These are phyloP conservation scores for Fusarium sp. DNA, from an alignment of 2,329 filamentous ascomycete species.

Conservation along the genomic window DNA sequence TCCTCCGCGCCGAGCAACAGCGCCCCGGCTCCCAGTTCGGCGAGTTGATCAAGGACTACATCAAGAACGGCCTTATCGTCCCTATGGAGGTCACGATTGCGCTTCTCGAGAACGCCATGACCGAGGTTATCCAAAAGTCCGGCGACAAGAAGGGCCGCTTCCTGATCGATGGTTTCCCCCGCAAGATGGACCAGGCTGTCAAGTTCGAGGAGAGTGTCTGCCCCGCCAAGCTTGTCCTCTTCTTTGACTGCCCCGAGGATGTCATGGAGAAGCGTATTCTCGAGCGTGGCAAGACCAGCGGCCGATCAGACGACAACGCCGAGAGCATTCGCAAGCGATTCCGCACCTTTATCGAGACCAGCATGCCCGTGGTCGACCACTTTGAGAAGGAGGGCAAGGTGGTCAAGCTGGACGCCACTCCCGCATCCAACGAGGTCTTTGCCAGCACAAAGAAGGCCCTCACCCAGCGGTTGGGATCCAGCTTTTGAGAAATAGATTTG, in stretches of 20 bases:
- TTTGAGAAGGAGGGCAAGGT: conserved; percentile 82
- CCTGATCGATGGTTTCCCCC: conserved; percentile 84
- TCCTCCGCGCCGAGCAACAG: conserved; percentile 93
- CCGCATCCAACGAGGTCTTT: conserved; percentile 71
- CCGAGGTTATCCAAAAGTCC: conserved; percentile 68
- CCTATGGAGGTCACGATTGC: conserved; percentile 99
- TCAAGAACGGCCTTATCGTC: conserved; percentile 94
- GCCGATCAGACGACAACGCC: conserved; percentile 90
- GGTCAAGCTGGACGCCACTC: conserved; percentile 80
- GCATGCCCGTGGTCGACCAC: conserved; percentile 95
- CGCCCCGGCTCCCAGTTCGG: conserved; percentile 89
- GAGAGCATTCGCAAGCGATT: conserved; percentile 98
- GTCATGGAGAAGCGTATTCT: conserved; percentile 87
- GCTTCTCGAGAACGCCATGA: conserved; percentile 94
- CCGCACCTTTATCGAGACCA: conserved; percentile 91
- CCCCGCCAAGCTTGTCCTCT: conserved; percentile 85
- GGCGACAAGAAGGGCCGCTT: conserved; percentile 72
- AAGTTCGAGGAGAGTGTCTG: conserved; percentile 94
- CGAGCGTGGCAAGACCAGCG: conserved; percentile 92
- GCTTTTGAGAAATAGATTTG: conserved; percentile 37
- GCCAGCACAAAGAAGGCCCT: conserved; percentile 63
- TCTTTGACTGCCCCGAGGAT: conserved; percentile 92
- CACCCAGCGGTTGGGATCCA: conserved; percentile 57
- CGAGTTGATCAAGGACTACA: conserved; percentile 90
- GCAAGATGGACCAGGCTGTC: conserved; percentile 95